Evolutionary conservation across 140 eudicot genomes (phyloP), one percentile per base, ranked within the genome.

Genomic region (Erigeron philadelphicus): DNA sequence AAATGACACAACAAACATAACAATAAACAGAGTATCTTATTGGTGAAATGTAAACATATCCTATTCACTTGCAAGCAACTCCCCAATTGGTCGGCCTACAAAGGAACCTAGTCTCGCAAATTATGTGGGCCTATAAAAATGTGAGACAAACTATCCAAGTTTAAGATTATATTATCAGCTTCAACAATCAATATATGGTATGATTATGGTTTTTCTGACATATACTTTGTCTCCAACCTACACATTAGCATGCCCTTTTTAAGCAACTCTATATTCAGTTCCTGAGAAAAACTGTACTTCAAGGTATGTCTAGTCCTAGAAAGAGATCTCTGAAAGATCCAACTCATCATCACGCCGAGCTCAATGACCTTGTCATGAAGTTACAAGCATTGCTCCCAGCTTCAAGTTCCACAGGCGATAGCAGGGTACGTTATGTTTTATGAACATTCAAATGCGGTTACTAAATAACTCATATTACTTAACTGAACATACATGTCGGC

Each of bases 321-420:
- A 75, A 68, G 41, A 62, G 80, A 38, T 50, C 64, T 12, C 11
- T 76, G 19, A 66, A 71, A 11, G 62, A 63, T 38, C 76, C 44
- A 0, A 68, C 66, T 17, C 79, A 65, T 31, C 13, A 4, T 23
- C 19, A 47, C 19, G 7, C 61, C 41, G 82, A 87, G 75, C 78
- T 87, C 57, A 67, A 77, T 64, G 77, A 67, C 8, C 87, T 84
- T 41, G 41, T 87, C 59, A 67, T 68, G 38, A 87, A 84, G 66
- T 63, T 87, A 66, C 85, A 81, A 55, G 62, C 76, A 60, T 43
- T 81, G 44, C 78, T 86, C 61, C 85, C 84, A 12, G 63, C 75
- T 66, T 74, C 83, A 52, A 64, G 60, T 61, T 71, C 80, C 45
- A 77, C 74, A 17, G 25, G 75, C 78, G 68, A 45, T 23, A 55